Conservation (phyloP, 768 basidiomycete species). For the Dioszegia aurantiaca region DNA sequence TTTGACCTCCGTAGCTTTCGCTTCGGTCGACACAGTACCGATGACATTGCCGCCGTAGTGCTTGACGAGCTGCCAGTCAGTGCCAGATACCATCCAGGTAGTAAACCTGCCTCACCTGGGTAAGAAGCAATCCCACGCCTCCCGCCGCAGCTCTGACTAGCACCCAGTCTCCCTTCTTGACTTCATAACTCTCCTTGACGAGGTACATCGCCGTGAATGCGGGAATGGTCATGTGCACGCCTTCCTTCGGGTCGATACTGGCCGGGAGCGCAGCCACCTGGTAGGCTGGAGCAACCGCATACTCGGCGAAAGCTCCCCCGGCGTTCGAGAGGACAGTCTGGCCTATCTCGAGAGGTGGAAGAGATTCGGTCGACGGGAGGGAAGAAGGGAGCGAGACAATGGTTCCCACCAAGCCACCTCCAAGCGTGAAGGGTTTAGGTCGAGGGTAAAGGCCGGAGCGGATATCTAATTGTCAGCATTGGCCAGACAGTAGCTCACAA, state of each 20-base stretch:
- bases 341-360: constrained; percentile 68
- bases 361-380: constrained; percentile 65
- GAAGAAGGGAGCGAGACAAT: constrained; percentile 67
- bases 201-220: constrained; percentile 73
- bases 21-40: constrained; percentile 80
- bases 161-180: constrained; percentile 69
- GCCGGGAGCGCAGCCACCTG: constrained; percentile 66
- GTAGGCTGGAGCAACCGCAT: constrained; percentile 66
- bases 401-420: constrained; percentile 74
- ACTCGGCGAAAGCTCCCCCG: constrained; percentile 62
- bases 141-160: constrained; percentile 90
- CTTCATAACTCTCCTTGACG: constrained; percentile 78
- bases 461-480: constrained; percentile 58
- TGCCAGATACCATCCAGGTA: background rate
- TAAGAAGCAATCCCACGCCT: constrained; percentile 63
- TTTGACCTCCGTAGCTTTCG: constrained; percentile 78
- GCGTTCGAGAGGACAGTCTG: constrained; percentile 61
- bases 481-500: constrained; percentile 23
- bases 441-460: constrained; percentile 58
- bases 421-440: constrained; percentile 58
- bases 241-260: constrained; percentile 58
- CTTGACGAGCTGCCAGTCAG: constrained; percentile 61
- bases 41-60: constrained; percentile 81
- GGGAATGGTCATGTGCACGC: constrained; percentile 68
- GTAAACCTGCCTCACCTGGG: constrained; percentile 45